These are phyloP conservation scores for Kalmusia sp. DNA, from an alignment of 2,329 filamentous ascomycete species.

Conservation along the genomic window DNA sequence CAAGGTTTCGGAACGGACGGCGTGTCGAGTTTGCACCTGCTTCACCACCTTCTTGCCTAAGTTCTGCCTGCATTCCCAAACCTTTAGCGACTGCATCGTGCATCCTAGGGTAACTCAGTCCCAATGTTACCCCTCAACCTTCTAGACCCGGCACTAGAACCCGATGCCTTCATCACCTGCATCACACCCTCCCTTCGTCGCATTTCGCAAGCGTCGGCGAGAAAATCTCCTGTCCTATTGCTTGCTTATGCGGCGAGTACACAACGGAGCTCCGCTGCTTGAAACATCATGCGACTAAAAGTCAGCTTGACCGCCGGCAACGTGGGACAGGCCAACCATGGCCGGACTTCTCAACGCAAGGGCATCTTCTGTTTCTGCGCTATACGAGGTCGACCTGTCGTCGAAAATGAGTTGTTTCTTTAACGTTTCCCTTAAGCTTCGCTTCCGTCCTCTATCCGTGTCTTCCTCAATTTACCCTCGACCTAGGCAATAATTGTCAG, in stretches of 20 bases:
- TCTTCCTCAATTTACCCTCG: slow-evolving; percentile 19
- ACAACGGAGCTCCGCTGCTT: slow-evolving; percentile 15
- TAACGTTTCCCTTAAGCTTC: slow-evolving; percentile 19
- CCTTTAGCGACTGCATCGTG: no score
- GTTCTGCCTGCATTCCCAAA: neutral
- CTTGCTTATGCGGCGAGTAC: slow-evolving; percentile 18
- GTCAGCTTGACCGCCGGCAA: slow-evolving; percentile 22
- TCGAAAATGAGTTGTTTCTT: slow-evolving; percentile 17
- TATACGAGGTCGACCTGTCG: slow-evolving; percentile 12
- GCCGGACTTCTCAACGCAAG: slow-evolving; percentile 6
- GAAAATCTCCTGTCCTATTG: slow-evolving; percentile 9
- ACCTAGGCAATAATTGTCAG: slow-evolving; percentile 25
- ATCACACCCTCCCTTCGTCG: slow-evolving; percentile 4
- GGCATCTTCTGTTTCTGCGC: slow-evolving; percentile 11
- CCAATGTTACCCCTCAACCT: neutral
- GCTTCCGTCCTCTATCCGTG: slow-evolving; percentile 20
- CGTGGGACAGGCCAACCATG: slow-evolving; percentile 11
- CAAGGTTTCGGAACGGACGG: neutral
- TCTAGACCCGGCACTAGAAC: neutral
- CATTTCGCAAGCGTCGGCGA: slow-evolving; percentile 5
- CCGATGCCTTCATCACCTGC: neutral
- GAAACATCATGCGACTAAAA: slow-evolving; percentile 16
- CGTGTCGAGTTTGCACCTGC: slow-evolving; percentile 1
- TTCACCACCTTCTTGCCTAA: neutral
- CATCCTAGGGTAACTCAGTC: no score